phyloP scores from a whole-genome alignment of 352 stramenopile species.

The Pythium apleroticum region DNA sequence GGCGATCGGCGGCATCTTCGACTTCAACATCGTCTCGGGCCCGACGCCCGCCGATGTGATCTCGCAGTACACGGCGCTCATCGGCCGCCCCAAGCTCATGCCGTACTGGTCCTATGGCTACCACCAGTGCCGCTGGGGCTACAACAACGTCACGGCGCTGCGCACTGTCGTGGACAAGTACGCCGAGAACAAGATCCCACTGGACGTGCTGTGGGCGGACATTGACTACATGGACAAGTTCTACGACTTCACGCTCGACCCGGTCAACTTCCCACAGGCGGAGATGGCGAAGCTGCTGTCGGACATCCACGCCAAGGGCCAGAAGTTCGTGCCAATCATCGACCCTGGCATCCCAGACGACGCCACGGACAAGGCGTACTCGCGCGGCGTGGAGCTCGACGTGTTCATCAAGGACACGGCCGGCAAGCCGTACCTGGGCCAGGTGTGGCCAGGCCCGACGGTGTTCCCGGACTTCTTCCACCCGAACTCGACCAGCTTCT shows the following conservation, averaged over 20 bases:
- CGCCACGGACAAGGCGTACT: slow-evolving; percentile 50
- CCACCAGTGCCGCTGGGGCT: slow-evolving; percentile 57
- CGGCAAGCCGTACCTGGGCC: slow-evolving; percentile 61
- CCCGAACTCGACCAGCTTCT: slow-evolving; percentile 60
- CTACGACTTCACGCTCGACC: slow-evolving; percentile 59
- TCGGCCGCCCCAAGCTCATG: slow-evolving; percentile 48
- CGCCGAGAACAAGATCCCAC: slow-evolving; percentile 35
- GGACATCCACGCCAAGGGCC: slow-evolving; percentile 50
- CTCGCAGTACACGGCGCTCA: slow-evolving; percentile 48
- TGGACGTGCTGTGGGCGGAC: slow-evolving; percentile 59
- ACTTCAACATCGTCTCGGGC: slow-evolving; percentile 57
- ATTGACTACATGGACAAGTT: slow-evolving; percentile 60
- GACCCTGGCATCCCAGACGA: slow-evolving; percentile 78
- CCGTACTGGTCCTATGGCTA: slow-evolving; percentile 71
- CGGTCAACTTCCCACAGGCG: slow-evolving; percentile 36
- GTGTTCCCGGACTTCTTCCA: slow-evolving; percentile 86
- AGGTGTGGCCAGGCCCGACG: slow-evolving; percentile 82
- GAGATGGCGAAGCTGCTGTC: slow-evolving; percentile 41
- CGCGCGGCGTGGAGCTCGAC: slow-evolving; percentile 50
- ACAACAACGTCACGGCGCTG: slow-evolving; percentile 28
- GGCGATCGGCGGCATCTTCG: slow-evolving; percentile 47
- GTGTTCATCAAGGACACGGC: slow-evolving; percentile 78
- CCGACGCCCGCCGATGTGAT: slow-evolving; percentile 42
- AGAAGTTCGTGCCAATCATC: slow-evolving; percentile 80
- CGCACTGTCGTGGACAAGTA: slow-evolving; percentile 38